Conservation (phyloP, 257 asterid genomes). For the Cruciata laevipes region DNA sequence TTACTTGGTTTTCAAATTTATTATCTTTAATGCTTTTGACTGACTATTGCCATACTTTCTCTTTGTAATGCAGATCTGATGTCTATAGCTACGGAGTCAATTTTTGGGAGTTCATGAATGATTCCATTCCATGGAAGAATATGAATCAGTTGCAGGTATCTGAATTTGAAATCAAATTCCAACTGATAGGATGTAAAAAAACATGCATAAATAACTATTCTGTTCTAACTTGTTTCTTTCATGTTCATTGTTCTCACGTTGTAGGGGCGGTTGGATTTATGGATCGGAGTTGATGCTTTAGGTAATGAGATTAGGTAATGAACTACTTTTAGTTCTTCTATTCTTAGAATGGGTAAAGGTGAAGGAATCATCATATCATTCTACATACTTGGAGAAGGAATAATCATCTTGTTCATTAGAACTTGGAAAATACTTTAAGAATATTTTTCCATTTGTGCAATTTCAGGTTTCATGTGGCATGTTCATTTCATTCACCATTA, state of each 20-base stretch:
- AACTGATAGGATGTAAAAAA: not conserved
- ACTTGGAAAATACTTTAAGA: too few relatives aligned
- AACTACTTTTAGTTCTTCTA: too few relatives aligned
- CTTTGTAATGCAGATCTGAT: slow-evolving; percentile 45
- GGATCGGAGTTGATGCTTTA: too few relatives aligned
- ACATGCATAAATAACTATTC: not conserved
- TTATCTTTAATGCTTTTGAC: not conserved
- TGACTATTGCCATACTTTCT: not conserved
- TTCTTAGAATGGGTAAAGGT: too few relatives aligned
- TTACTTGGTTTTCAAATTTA: not conserved
- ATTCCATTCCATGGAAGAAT: slow-evolving; percentile 53
- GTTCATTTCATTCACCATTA: too few relatives aligned
- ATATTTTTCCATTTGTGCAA: too few relatives aligned
- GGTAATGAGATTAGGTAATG: too few relatives aligned
- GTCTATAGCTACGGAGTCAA: slow-evolving; percentile 66
- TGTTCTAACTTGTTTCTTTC: too few relatives aligned
- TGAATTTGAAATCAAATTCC: not conserved
- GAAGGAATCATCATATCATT: too few relatives aligned
- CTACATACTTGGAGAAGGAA: too few relatives aligned
- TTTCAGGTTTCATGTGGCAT: too few relatives aligned
- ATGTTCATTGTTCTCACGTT: slow-evolving; percentile 30
- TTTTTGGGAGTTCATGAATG: slow-evolving; percentile 72
- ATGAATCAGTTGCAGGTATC: slow-evolving; percentile 54
- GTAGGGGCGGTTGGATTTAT: slow-evolving; percentile 69
- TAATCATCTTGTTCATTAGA: too few relatives aligned